Conservation (phyloP, 345 rosid species). For the Eucalyptus guilfoylei region DNA sequence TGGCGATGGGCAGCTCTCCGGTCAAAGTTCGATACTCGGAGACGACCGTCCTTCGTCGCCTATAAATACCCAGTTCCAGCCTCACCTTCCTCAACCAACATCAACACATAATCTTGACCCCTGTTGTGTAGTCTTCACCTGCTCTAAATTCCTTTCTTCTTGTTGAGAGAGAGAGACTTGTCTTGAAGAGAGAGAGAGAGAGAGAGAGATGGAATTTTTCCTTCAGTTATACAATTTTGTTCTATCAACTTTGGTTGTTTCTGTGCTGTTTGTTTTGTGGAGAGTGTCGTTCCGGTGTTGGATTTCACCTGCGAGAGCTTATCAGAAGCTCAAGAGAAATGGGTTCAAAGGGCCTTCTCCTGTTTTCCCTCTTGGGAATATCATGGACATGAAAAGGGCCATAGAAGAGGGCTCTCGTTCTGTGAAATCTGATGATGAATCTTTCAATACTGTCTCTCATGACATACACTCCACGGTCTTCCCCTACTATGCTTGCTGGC, state of each 20-base stretch:
- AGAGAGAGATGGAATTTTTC: slow-evolving; percentile 1
- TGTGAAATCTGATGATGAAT: background rate
- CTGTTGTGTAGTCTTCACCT: background rate
- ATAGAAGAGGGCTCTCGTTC: background rate
- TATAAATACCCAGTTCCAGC: slow-evolving; percentile 20
- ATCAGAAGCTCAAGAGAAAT: slow-evolving; percentile 35
- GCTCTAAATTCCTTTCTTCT: background rate
- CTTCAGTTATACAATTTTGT: background rate
- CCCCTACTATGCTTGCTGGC: slow-evolving; percentile 83
- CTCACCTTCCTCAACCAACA: background rate
- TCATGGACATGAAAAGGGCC: slow-evolving; percentile 42
- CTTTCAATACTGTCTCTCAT: slow-evolving; percentile 24
- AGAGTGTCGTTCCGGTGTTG: slow-evolving; percentile 41
- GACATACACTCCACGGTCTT: slow-evolving; percentile 74
- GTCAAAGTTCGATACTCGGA: slow-evolving; percentile 3
- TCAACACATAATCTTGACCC: background rate
- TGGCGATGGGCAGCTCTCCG: background rate
- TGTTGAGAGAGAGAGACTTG: background rate
- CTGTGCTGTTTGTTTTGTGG: slow-evolving; percentile 14
- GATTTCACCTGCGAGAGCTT: slow-evolving; percentile 43
- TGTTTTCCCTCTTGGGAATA: slow-evolving; percentile 70
- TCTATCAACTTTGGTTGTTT: background rate
- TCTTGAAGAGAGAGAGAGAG: background rate
- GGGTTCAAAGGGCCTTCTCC: slow-evolving; percentile 83
- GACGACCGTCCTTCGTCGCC: background rate